Conservation (phyloP, 352 stramenopile species). For the Phytophthora fragariaefolia region DNA sequence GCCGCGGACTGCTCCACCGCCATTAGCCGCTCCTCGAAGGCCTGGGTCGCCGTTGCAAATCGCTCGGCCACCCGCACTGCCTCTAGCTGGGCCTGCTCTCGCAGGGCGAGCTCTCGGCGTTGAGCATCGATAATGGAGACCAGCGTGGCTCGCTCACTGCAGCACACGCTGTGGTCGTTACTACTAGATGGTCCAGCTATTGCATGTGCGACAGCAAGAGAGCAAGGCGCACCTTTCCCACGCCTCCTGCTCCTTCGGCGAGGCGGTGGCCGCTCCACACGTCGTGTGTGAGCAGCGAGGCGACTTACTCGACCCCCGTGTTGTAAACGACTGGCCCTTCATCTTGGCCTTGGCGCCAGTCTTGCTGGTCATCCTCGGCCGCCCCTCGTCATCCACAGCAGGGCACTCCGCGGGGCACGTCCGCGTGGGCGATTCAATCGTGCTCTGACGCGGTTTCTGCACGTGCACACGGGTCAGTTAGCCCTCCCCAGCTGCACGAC, state of each 20-base stretch:
- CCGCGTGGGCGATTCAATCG: conserved; percentile 21
- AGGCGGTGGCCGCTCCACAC: conserved; percentile 8
- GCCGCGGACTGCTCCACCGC: conserved; percentile 49
- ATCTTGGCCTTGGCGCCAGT: conserved; percentile 15
- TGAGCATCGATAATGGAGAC: conserved; percentile 70
- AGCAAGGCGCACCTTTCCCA: conserved; percentile 49
- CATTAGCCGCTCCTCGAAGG: conserved; percentile 66
- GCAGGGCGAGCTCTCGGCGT: conserved; percentile 58
- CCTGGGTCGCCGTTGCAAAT: conserved; percentile 59
- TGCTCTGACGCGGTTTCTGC: conserved; percentile 38
- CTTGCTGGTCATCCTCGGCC: conserved; percentile 4
- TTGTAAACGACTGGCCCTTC: conserved; percentile 12
- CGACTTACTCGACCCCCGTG: conserved; percentile 15
- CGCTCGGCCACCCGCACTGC: conserved; percentile 58
- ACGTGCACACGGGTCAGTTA: background rate
- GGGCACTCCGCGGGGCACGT: background rate
- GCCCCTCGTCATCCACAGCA: conserved; percentile 7
- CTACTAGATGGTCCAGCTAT: background rate
- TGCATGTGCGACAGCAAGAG: background rate
- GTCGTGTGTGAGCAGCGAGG: conserved; percentile 14
- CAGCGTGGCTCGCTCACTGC: conserved; percentile 61
- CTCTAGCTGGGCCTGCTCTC: conserved; percentile 60
- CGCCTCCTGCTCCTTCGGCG: conserved; percentile 34
- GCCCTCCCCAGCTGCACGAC: too few species aligned
- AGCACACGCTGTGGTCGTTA: background rate